Conservation (phyloP, 208 protist genomes). For the Blechomonas ayalai region DNA sequence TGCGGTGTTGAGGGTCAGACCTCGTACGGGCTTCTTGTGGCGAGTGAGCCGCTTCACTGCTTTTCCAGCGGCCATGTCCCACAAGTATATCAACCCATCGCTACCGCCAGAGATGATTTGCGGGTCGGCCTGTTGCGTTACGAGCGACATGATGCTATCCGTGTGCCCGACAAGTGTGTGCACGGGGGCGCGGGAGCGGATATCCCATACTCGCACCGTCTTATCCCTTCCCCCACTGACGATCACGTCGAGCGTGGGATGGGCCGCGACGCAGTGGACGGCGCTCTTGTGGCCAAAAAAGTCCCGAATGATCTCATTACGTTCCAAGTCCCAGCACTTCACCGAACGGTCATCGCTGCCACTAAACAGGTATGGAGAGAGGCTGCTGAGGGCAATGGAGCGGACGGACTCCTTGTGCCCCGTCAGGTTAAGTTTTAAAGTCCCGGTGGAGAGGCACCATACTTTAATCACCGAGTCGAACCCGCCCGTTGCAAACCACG, state of each 20-base stretch:
- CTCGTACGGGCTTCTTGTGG: constrained; percentile 98
- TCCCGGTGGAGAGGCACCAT: constrained; percentile 96
- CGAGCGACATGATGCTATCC: constrained; percentile 88
- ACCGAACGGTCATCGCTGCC: constrained; percentile 98
- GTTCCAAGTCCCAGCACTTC: constrained; percentile 99
- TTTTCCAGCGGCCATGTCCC: constrained; percentile 85
- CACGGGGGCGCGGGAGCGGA: constrained; percentile 68
- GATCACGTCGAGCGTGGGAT: constrained; percentile 97
- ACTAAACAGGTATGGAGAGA: constrained; percentile 98
- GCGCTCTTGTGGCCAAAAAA: constrained; percentile 98
- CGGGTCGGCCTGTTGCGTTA: constrained; percentile 84
- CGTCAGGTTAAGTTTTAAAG: constrained; percentile 97
- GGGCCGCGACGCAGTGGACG: constrained; percentile 90
- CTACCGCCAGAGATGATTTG: constrained; percentile 92
- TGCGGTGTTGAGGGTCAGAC: constrained; percentile 78
- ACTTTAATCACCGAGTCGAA: constrained; percentile 99
- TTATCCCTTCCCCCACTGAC: constrained; percentile 96
- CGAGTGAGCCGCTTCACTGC: constrained; percentile 90
- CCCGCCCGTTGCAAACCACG: constrained; percentile 98
- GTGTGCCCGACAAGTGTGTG: constrained; percentile 93
- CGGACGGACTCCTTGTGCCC: constrained; percentile 95
- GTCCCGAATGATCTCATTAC: constrained; percentile 89
- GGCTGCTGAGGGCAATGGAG: constrained; percentile 76
- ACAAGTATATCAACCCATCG: constrained; percentile 92
- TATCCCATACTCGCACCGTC: constrained; percentile 91